Evolutionary conservation across 257 asterid genomes (phyloP).

Genomic region (Striga asiatica): DNA sequence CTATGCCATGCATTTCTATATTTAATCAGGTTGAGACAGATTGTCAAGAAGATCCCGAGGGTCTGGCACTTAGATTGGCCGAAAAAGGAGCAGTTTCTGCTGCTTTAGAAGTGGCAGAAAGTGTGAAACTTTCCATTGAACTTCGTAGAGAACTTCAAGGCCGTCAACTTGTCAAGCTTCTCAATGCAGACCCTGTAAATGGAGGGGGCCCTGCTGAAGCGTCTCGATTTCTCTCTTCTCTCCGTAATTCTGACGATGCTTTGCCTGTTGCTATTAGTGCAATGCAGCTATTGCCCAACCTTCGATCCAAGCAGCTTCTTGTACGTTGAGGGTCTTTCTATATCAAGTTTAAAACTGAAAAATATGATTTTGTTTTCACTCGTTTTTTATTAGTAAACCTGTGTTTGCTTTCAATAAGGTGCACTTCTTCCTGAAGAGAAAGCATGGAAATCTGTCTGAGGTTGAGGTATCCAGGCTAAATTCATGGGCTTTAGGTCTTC

Average conservation of each 20-base stretch:
- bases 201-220: conserved; percentile 99
- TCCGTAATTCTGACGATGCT: conserved; percentile 89
- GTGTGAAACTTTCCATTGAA: conserved; percentile 83
- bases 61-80: conserved; percentile 94
- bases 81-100: conserved; percentile 96
- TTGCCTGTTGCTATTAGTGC: conserved; percentile 98
- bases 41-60: conserved; percentile 96
- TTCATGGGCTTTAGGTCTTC: conserved; percentile 98
- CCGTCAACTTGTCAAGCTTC: conserved; percentile 98
- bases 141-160: conserved; percentile 97
- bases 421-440: conserved; percentile 93
- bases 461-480: conserved; percentile 82
- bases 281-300: conserved; percentile 96
- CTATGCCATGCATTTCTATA: conserved; percentile 4
- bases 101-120: conserved; percentile 91
- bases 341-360: conserved; percentile 19
- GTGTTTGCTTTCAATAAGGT: conserved; percentile 45
- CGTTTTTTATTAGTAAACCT: conserved; percentile 14
- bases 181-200: conserved; percentile 81
- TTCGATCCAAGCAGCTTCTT: conserved; percentile 95
- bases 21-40: conserved; percentile 65
- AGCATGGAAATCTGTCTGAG: conserved; percentile 81
- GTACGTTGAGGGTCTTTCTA: conserved; percentile 40
- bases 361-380: conserved; percentile 7
- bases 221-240: conserved; percentile 88